phyloP scores from a whole-genome alignment of 2,329 filamentous ascomycete species.

The Ambrosiella cleistominuta region DNA sequence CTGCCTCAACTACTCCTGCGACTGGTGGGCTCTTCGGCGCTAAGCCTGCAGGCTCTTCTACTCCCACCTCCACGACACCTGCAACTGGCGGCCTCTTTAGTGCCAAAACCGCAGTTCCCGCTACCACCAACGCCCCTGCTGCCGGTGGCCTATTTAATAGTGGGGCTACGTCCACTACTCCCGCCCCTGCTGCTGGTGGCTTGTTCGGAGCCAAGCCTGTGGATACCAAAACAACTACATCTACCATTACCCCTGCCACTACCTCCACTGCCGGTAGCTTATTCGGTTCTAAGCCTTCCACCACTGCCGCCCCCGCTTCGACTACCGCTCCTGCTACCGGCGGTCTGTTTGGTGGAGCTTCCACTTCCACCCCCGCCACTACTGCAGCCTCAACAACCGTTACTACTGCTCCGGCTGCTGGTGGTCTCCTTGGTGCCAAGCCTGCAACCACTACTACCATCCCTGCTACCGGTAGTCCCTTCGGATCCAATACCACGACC shows the following conservation, averaged over 20 bases:
- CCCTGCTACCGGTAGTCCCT: conserved; percentile 18
- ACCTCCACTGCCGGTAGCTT: conserved; percentile 17
- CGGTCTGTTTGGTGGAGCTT: conserved; percentile 9
- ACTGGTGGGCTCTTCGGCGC: conserved; percentile 16
- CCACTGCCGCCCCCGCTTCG: conserved; percentile 13
- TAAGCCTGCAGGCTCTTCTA: conserved; percentile 13
- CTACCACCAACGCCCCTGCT: conserved; percentile 25
- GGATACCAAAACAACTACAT: neutral
- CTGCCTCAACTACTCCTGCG: conserved; percentile 9
- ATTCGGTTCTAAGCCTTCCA: conserved; percentile 15
- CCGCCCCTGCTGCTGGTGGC: conserved; percentile 11
- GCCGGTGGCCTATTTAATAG: conserved; percentile 26
- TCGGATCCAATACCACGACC: conserved; percentile 24
- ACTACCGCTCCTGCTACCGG: conserved; percentile 18
- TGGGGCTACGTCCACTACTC: conserved; percentile 13
- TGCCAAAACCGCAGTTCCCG: conserved; percentile 18
- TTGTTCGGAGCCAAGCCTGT: conserved; percentile 28
- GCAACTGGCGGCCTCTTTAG: conserved; percentile 15
- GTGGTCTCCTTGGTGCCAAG: conserved; percentile 26
- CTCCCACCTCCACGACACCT: conserved; percentile 9
- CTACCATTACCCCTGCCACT: conserved; percentile 12
- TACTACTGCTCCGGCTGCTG: neutral
- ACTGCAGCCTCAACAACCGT: conserved; percentile 11
- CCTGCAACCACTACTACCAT: conserved; percentile 20
- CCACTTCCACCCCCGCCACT: conserved; percentile 10